Percentiles rank a stretch among this genome's conserved stretches.
Conservation (phyloP, 2,329 filamentous ascomycete species). For the Colletotrichum godetiae region DNA sequence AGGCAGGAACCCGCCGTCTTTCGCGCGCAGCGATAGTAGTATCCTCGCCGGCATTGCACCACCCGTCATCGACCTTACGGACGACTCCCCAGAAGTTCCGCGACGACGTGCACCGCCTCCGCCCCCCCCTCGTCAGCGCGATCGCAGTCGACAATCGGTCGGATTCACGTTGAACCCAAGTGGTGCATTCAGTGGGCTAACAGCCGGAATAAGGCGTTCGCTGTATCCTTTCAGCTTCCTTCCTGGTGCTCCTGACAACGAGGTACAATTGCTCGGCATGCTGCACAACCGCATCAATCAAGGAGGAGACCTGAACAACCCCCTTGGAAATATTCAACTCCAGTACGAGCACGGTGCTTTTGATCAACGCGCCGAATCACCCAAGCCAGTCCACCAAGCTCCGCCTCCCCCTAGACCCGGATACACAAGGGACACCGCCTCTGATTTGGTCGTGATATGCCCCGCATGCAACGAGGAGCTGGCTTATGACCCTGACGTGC, state of each 20-base stretch:
- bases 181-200: conserved; percentile 26
- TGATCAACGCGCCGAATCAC: conserved; percentile 45
- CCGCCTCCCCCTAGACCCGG: conserved; percentile 76
- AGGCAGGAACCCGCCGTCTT: conserved; percentile 52
- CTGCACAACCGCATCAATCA: conserved; percentile 27
- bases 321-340: conserved; percentile 34
- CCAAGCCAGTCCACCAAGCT: conserved; percentile 67
- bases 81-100: conserved; percentile 51
- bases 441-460: conserved; percentile 81
- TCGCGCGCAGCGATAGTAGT: conserved; percentile 58
- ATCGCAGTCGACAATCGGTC: neutral
- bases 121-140: conserved; percentile 37
- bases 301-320: conserved; percentile 29
- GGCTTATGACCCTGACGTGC: conserved; percentile 72
- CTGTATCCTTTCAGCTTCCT: conserved; percentile 28
- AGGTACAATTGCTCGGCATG: conserved; percentile 29
- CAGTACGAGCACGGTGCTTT: conserved; percentile 43
- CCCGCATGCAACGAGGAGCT: conserved; percentile 89
- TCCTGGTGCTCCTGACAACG: conserved; percentile 21
- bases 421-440: conserved; percentile 81
- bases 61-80: conserved; percentile 64
- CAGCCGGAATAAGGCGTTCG: conserved; percentile 15
- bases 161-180: conserved; percentile 9
- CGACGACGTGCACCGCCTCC: conserved; percentile 14
- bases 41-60: conserved; percentile 46